A percentile compares a stretch with the other conserved stretches of the same genome.
phyloP scores from a whole-genome alignment of 805 yeast genomes.

The Cyberlindnera maritima region DNA sequence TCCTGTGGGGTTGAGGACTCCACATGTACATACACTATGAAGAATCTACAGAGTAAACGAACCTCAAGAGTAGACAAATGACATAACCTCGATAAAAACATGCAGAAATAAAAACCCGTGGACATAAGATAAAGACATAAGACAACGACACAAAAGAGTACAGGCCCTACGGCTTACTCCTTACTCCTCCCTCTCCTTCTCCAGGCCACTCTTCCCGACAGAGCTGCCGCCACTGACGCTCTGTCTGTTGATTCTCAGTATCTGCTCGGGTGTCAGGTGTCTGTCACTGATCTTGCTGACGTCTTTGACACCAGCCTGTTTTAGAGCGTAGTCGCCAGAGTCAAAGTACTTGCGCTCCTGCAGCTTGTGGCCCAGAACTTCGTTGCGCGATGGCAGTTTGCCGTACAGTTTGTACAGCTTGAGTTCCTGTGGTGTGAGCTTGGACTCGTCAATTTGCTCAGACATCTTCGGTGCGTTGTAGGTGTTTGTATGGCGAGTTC shows the following conservation, averaged over 20 bases:
- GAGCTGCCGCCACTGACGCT: conserved; percentile 54
- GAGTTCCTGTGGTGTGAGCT: conserved; percentile 61
- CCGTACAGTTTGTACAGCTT: conserved; percentile 80
- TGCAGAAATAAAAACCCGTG: too few relatives aligned
- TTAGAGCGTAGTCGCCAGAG: conserved; percentile 91
- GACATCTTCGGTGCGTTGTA: too few relatives aligned
- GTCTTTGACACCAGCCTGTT: conserved; percentile 53
- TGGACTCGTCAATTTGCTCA: conserved; percentile 11
- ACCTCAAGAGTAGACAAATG: too few relatives aligned
- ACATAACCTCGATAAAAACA: too few relatives aligned
- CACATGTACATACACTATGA: too few relatives aligned
- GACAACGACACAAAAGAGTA: too few relatives aligned
- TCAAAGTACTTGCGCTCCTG: conserved; percentile 91
- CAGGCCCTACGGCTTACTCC: too few relatives aligned
- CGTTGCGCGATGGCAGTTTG: conserved; percentile 77
- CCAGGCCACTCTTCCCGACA: conserved; percentile 44
- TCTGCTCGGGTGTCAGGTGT: conserved; percentile 40
- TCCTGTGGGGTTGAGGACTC: conserved; percentile 31
- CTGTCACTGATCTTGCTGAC: conserved; percentile 22
- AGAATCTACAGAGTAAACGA: too few relatives aligned
- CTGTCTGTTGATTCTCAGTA: conserved; percentile 57
- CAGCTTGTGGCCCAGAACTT: conserved; percentile 67
- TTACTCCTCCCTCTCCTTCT: too few relatives aligned
- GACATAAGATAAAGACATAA: too few relatives aligned
- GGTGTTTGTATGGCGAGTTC: too few relatives aligned